Evolutionary conservation across 257 asterid species (phyloP), one percentile per base, ranked within the genome.

Genomic region (Solanum phureja): DNA sequence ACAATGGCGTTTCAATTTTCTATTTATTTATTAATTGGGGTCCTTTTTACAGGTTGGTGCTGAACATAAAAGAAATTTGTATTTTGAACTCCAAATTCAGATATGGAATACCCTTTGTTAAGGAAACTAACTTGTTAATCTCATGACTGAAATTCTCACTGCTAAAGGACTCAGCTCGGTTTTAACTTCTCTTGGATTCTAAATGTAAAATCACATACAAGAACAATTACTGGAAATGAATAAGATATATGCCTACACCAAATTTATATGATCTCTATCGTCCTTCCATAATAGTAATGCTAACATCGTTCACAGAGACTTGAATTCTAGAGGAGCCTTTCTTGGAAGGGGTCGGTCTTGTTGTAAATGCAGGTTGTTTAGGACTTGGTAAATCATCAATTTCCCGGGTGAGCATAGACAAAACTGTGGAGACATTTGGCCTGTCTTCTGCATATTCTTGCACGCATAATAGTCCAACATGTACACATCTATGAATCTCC

Each of bases 401-500:
- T 85, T 94, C 95, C 89, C 93, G 90, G 58, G 83, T 90, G 38
- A 95, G 89, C 95, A 94, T 93, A 8, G 94, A 92, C 34, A 95
- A 91, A 24, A 93, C 93, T 49, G 82, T 21, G 29, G 94, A 88
- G 23, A 90, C 62, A 24, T 89, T 88, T 23, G 96, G 86, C 8
- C 86, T 82, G 86, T 93, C 94, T 24, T 44, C 89, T 34, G 92
- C 93, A 85, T 87, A 88, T 87, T 94, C 95, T 92, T 95, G 97
- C 12, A 94, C 98, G 6, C 96, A 94, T 85, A 95, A 87, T 58
- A 95, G 74, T 46, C 96, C 96, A 1, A 93, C 93, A 40, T 92
- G 96, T 11, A 94, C 86, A 90, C 92, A 93, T 89, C 95, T 89
- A 84, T 88, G 12, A 58, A 93, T 90, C 85, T 94, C 94, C 76